These are phyloP conservation scores for Phialemonium atrogriseum DNA, from an alignment of 2,329 filamentous ascomycete genomes.

Conservation along the genomic window DNA sequence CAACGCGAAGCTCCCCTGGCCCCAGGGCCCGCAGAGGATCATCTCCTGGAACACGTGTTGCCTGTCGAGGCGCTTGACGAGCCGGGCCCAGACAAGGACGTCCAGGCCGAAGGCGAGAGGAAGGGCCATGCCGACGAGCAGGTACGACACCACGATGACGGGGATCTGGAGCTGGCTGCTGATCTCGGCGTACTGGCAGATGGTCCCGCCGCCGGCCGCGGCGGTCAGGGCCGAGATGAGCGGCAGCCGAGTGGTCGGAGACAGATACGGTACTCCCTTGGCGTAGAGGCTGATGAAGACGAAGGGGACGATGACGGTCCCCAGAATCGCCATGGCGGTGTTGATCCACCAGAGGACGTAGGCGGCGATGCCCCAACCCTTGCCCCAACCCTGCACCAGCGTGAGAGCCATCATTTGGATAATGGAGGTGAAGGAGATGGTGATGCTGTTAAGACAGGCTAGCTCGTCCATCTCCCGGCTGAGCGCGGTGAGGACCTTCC, in stretches of 20 bases:
- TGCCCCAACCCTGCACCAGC: conserved; percentile 6
- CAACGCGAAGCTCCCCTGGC: conserved; percentile 29
- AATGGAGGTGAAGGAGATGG: conserved; percentile 22
- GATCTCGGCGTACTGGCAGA: conserved; percentile 1
- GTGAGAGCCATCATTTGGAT: conserved; percentile 16
- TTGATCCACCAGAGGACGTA: conserved; percentile 33
- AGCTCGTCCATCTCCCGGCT: conserved; percentile 22
- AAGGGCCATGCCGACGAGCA: conserved; percentile 22
- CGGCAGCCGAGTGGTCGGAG: conserved; percentile 26
- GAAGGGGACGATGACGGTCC: conserved; percentile 24
- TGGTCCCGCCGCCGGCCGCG: conserved; percentile 24
- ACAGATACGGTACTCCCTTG: conserved; percentile 21
- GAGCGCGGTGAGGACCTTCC: conserved; percentile 20
- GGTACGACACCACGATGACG: conserved; percentile 29
- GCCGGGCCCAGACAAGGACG: conserved; percentile 8
- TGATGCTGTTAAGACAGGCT: conserved; percentile 27
- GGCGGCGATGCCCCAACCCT: conserved; percentile 18
- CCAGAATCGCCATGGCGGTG: conserved; percentile 20
- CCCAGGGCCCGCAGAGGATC: conserved; percentile 30
- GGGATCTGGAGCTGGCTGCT: conserved; percentile 20
- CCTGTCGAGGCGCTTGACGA: conserved; percentile 15
- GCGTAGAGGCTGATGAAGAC: conserved; percentile 26
- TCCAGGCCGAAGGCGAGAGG: conserved; percentile 24
- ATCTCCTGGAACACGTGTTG: conserved; percentile 25
- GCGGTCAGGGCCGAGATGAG: conserved; percentile 28